Base-by-base conservation (phyloP, 768 basidiomycete species). In the Brasilioporus rufonigricans region DNA sequence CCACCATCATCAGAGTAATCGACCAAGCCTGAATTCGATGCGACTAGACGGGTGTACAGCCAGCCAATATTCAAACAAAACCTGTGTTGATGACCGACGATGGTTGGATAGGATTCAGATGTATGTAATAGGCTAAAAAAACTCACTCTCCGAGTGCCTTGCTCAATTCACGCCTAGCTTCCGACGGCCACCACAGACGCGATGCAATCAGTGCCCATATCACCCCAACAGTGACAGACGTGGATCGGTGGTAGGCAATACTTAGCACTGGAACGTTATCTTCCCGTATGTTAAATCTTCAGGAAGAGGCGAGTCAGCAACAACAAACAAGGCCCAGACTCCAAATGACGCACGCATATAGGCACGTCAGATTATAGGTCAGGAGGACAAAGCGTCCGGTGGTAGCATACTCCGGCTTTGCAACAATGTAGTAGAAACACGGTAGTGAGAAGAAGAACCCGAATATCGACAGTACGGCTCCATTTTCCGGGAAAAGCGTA, bases 11-110 rank as follows among this genome's bases (percentile, higher is more conserved):
- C 58, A 11, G 56, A 58, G 38, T 76, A 73, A 54, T 80, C 81
- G 12, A 83, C 80, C 23, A 83, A 75, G 61, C 83, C 87, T 12
- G 91, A 92, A 65, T 97, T 95, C 27, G 89, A 86, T 24, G 87
- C 85, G 10, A 97, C 94, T 31, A 99, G 74, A 14, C 89, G 89
- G 1, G 92, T 94, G 71, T 98, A 99, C 41, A 98, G 77, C 87
- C 94, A 97, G 3, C 94, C 93, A 3, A 95, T 82, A 63, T 98
- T 93, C 56, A 97, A 72, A 63, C 92, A 95, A 69, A 96, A 94
- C 60, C 94, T 96, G 58, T 65, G 51, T 29, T 40, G 48, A 44
- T 10, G 44, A 11, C 45, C 44, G 29, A 31, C 13, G 18, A 11
- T n/a, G 33, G 32, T 8, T 50, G 33, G 38, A 33, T 16, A 18